Evolutionary conservation across 2,329 filamentous ascomycete genomes (phyloP).

Genomic region (Trichoderma pleuroti): DNA sequence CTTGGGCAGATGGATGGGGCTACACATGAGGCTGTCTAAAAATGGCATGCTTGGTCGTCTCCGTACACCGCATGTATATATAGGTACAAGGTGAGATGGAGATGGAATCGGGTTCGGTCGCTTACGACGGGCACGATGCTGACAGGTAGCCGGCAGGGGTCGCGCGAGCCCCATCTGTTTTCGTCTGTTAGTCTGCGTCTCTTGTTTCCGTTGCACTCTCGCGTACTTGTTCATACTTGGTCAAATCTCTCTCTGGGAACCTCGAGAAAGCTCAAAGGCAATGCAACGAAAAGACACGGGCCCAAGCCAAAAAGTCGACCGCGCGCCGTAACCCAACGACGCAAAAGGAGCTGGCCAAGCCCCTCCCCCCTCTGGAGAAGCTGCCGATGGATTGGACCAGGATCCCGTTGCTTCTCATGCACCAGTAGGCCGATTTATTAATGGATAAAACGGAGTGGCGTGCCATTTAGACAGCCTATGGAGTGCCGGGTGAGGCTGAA

Average conservation of each 20-base stretch:
- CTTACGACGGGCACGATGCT: slow-evolving; percentile 2
- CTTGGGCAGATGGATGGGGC: background rate
- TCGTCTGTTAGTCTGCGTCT: background rate
- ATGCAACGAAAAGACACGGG: background rate
- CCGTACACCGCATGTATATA: slow-evolving; percentile 5
- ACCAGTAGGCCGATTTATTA: background rate
- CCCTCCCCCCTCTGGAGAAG: background rate
- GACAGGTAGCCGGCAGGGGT: background rate
- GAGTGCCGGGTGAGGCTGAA: slow-evolving; percentile 16
- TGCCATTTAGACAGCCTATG: background rate
- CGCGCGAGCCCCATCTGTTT: too few species aligned
- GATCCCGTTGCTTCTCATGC: background rate
- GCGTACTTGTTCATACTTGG: background rate
- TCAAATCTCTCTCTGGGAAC: background rate
- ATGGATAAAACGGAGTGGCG: background rate
- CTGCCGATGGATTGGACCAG: background rate
- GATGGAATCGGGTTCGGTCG: background rate
- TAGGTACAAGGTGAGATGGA: background rate
- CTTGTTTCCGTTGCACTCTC: background rate
- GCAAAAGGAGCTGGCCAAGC: background rate
- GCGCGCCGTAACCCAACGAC: background rate
- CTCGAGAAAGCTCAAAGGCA: background rate
- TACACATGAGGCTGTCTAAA: slow-evolving; percentile 6
- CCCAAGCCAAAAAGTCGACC: background rate
- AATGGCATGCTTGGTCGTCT: slow-evolving; percentile 1